Percentiles rank a stretch among this genome's conserved stretches.
phyloP scores from a whole-genome alignment of 225 moss, liverwort and hornwort species.

The Bryoerythrophyllum caledonicum region DNA sequence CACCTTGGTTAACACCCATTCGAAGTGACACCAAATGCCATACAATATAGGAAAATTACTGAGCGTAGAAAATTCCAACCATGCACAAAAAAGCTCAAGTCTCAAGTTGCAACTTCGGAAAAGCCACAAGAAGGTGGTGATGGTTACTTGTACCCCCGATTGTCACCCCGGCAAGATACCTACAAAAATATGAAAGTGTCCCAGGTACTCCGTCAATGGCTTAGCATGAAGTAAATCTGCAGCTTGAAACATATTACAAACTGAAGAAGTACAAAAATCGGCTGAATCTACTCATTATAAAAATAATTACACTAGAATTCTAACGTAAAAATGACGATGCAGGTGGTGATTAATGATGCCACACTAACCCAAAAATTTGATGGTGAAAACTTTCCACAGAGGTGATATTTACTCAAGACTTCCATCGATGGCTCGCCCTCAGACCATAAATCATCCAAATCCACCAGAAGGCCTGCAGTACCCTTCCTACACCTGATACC shows the following conservation, averaged over 20 bases:
- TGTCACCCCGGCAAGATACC: constrained; percentile 73
- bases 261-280: too few species aligned
- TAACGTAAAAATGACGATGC: too few species aligned
- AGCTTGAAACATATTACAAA: too few species aligned
- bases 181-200: constrained; percentile 40
- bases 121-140: constrained; percentile 14
- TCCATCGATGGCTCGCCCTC: constrained; percentile 42
- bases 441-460: constrained; percentile 73
- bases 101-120: not conserved
- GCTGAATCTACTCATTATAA: not conserved
- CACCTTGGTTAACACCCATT: constrained; percentile 10
- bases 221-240: not conserved
- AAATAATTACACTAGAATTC: too few species aligned
- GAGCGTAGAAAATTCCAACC: constrained; percentile 1
- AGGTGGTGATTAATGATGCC: too few species aligned
- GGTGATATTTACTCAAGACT: constrained; percentile 25
- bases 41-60: constrained; percentile 2
- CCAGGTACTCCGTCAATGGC: constrained; percentile 10
- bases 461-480: constrained; percentile 65
- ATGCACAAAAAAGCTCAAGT: not conserved
- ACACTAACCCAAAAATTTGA: constrained; percentile 50
- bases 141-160: constrained; percentile 84
- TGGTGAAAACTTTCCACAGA: constrained; percentile 51
- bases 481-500: constrained; percentile 73
- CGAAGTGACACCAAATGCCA: not conserved